Evolutionary conservation across 2,329 filamentous ascomycete species (phyloP).

Genomic region (Fusarium udum): DNA sequence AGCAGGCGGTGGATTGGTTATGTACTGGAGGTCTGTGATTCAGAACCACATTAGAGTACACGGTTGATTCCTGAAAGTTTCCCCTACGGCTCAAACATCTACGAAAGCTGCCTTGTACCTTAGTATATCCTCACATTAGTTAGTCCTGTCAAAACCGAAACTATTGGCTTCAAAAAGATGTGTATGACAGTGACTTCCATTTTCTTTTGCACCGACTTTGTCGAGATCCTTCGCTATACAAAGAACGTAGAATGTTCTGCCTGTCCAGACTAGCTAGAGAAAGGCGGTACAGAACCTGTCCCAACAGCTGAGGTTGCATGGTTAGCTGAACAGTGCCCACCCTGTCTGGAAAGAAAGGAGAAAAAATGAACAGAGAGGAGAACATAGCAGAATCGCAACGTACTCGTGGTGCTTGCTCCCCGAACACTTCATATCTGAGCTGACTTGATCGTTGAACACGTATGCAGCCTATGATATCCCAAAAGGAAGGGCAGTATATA

Average conservation of each 20-base stretch:
- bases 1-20: rapidly evolving
- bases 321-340: neutral
- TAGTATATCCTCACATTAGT: neutral
- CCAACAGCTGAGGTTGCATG: neutral
- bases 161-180: rapidly evolving
- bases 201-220: no score
- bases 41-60: rapidly evolving
- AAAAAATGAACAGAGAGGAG: no score
- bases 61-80: rapidly evolving
- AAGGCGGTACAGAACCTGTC: neutral
- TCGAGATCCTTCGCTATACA: neutral
- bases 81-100: neutral
- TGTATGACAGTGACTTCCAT: rapidly evolving
- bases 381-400: neutral
- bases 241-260: neutral
- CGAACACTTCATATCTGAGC: neutral
- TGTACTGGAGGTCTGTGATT: rapidly evolving
- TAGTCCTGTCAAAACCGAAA: rapidly evolving
- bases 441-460: neutral
- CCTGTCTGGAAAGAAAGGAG: neutral
- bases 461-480: rapidly evolving
- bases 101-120: rapidly evolving
- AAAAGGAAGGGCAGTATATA: neutral
- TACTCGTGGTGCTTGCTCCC: neutral
- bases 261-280: neutral